Conservation (phyloP, 495 filamentous ascomycete genomes). For the Chaetomium fimeti region DNA sequence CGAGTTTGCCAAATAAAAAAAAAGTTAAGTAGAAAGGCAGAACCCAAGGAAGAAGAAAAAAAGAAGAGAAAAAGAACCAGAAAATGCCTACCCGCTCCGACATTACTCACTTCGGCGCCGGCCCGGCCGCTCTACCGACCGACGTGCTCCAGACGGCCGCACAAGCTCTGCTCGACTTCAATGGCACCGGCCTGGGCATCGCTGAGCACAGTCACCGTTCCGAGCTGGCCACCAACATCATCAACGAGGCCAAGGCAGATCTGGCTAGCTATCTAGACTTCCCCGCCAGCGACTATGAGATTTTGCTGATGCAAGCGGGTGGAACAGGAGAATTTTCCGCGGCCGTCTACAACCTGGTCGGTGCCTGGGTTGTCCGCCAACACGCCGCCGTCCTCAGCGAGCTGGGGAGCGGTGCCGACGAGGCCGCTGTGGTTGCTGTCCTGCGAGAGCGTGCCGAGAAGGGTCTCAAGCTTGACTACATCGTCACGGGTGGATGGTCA, state of each 20-base stretch:
- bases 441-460: conserved; percentile 60
- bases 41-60: background rate
- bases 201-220: conserved; percentile 90
- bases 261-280: conserved; percentile 70
- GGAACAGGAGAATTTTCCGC: conserved; percentile 82
- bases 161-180: conserved; percentile 75
- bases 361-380: conserved; percentile 72
- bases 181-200: conserved; percentile 74
- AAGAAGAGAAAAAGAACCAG: background rate
- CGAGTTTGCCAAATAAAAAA: background rate
- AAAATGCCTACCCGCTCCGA: conserved; percentile 39
- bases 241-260: conserved; percentile 63
- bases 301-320: conserved; percentile 79
- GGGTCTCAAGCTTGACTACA: conserved; percentile 78
- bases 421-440: conserved; percentile 53
- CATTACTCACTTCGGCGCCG: conserved; percentile 67
- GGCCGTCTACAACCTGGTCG: conserved; percentile 75
- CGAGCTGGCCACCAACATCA: conserved; percentile 66
- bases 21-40: background rate
- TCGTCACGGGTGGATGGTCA: conserved; percentile 92
- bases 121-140: conserved; percentile 80
- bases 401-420: conserved; percentile 38
- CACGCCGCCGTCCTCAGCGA: conserved; percentile 43
- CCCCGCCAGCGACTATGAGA: conserved; percentile 67
- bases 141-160: conserved; percentile 71